Evolutionary conservation across 129 eudicot species (phyloP).

Genomic region (Tagetes erecta): DNA sequence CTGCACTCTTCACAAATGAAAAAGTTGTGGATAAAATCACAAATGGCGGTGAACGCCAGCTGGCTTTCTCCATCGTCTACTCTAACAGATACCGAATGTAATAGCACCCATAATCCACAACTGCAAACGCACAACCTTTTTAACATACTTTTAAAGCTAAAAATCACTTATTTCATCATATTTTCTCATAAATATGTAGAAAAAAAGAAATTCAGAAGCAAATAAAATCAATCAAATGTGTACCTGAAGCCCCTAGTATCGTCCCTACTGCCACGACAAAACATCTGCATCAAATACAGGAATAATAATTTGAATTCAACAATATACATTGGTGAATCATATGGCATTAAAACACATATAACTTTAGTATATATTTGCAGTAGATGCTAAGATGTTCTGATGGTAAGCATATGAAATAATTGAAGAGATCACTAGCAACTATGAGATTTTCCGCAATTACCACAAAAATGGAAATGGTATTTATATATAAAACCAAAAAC

Average conservation of each 20-base stretch:
- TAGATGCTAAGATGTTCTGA: not conserved
- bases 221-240: not conserved
- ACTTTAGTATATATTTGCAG: not conserved
- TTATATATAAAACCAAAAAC: not conserved
- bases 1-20: constrained; percentile 89
- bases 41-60: constrained; percentile 64
- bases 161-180: not conserved
- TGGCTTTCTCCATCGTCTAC: constrained; percentile 86
- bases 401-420: not conserved
- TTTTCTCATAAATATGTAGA: not conserved
- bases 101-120: constrained; percentile 90
- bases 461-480: not conserved
- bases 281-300: constrained; percentile 54
- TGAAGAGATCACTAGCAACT: not conserved
- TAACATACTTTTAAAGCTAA: not conserved
- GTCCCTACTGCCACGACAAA: constrained; percentile 93
- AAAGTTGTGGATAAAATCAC: constrained; percentile 82
- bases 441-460: not conserved
- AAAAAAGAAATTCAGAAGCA: not conserved
- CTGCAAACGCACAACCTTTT: constrained; percentile 42
- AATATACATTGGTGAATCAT: not conserved
- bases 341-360: not conserved
- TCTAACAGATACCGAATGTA: constrained; percentile 94
- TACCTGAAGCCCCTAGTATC: constrained; percentile 95
- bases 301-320: not conserved